Conservation (phyloP, 257 asterid species). For the Solanum acaule region DNA sequence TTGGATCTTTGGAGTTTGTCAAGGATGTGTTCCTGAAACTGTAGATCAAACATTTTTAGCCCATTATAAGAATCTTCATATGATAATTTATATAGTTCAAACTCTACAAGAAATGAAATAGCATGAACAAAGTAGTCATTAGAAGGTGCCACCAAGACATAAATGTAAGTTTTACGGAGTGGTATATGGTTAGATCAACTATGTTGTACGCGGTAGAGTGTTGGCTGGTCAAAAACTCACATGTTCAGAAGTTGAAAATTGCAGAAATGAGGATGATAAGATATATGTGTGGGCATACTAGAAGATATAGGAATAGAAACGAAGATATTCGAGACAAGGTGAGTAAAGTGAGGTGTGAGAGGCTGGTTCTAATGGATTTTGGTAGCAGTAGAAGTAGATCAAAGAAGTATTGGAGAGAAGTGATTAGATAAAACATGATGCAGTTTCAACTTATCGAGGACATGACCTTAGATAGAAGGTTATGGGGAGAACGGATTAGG, state of each 20-base stretch:
- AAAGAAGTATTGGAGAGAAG: background rate
- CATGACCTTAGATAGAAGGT: background rate
- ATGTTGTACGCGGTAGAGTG: background rate
- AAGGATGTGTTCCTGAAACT: background rate
- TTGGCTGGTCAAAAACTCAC: background rate
- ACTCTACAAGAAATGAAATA: background rate
- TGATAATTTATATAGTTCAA: background rate
- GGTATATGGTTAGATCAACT: background rate
- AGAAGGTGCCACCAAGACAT: background rate
- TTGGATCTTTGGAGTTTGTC: background rate
- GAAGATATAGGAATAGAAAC: background rate
- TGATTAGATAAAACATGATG: background rate
- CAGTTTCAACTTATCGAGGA: too few species aligned
- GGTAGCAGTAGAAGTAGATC: background rate
- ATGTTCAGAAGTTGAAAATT: background rate
- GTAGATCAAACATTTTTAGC: background rate
- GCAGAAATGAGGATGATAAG: background rate
- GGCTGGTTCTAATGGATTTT: background rate
- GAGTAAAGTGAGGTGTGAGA: background rate
- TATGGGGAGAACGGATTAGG: rapidly evolving
- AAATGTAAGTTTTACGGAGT: background rate
- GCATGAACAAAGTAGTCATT: background rate
- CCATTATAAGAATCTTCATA: background rate
- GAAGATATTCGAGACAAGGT: background rate
- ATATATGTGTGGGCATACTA: background rate